A percentile compares a stretch with the other conserved stretches of the same genome.
Evolutionary conservation across 352 stramenopile genomes (phyloP).

Genomic region (Plasmopara muralis): DNA sequence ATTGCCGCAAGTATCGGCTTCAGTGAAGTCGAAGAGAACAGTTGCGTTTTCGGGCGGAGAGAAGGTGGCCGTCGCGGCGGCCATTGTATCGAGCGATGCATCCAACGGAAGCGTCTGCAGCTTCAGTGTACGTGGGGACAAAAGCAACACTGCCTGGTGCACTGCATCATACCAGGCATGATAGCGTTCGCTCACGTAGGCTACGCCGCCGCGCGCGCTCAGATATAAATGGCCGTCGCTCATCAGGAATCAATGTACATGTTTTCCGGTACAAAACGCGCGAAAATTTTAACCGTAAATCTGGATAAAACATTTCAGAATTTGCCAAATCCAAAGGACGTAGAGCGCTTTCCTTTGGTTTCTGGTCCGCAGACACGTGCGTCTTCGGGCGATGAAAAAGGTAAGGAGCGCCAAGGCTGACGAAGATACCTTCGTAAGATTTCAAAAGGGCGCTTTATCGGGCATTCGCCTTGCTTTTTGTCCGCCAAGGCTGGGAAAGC

Average conservation of each 20-base stretch:
- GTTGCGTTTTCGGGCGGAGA: slow-evolving; percentile 4
- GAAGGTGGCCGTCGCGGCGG: slow-evolving; percentile 4
- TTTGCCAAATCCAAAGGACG: too few species aligned
- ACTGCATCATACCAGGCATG: slow-evolving; percentile 49
- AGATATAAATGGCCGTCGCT: slow-evolving; percentile 62
- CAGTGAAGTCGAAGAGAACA: slow-evolving; percentile 44
- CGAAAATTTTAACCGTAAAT: too few species aligned
- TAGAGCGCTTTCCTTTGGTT: too few species aligned
- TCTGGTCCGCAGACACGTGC: too few species aligned
- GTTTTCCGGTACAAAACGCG: too few species aligned
- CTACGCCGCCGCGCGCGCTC: slow-evolving; percentile 34
- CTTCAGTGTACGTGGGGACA: slow-evolving; percentile 25
- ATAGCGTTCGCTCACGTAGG: slow-evolving; percentile 30
- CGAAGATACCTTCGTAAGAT: too few species aligned
- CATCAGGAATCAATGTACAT: slow-evolving; percentile 6
- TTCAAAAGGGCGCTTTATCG: too few species aligned
- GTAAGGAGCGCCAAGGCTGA: too few species aligned
- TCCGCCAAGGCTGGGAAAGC: too few species aligned
- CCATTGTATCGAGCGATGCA: slow-evolving; percentile 20
- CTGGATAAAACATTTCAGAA: too few species aligned
- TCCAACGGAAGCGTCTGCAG: slow-evolving; percentile 45
- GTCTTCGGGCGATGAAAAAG: too few species aligned
- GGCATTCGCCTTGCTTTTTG: too few species aligned
- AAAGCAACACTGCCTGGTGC: slow-evolving; percentile 46
- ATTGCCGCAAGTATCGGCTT: slow-evolving; percentile 6